A percentile compares a stretch with the other conserved stretches of the same genome.
Conservation (phyloP, 2,329 filamentous ascomycete genomes). For the Bipolaris victoriae region DNA sequence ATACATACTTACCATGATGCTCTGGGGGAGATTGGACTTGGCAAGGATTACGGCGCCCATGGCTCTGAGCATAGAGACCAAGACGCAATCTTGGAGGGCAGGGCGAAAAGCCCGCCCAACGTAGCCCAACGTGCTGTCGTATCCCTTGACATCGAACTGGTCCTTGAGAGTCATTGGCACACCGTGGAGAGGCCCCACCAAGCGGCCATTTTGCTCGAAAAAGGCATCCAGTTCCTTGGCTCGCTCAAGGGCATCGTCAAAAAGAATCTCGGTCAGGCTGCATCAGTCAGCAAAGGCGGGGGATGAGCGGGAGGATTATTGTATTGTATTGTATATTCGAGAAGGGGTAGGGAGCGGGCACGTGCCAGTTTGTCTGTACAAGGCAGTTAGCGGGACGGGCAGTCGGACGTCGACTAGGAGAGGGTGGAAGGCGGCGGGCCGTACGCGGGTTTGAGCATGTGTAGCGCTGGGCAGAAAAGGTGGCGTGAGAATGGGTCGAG, state of each 20-base stretch:
- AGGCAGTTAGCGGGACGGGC: constrained; percentile 42
- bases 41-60: constrained; percentile 57
- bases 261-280: constrained; percentile 57
- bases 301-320: too few relatives aligned
- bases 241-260: constrained; percentile 51
- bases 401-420: not conserved
- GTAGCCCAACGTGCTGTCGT: constrained; percentile 63
- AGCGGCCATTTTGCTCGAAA: constrained; percentile 42
- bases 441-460: constrained; percentile 40
- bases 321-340: too few relatives aligned
- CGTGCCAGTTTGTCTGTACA: constrained; percentile 47
- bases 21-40: constrained; percentile 63
- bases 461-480: constrained; percentile 31
- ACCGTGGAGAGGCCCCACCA: constrained; percentile 56
- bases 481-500: constrained; percentile 47
- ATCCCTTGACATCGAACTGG: constrained; percentile 57
- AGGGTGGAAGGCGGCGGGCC: constrained; percentile 1
- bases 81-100: constrained; percentile 56
- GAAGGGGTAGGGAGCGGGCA: constrained; percentile 30
- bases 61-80: constrained; percentile 65
- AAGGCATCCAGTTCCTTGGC: constrained; percentile 52
- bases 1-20: constrained; percentile 55
- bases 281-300: constrained; percentile 26
- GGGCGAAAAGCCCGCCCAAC: constrained; percentile 65
- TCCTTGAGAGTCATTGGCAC: constrained; percentile 58